These are phyloP conservation scores for Vachellia collinsii DNA, from an alignment of 306 rosid genomes.

Conservation along the genomic window DNA sequence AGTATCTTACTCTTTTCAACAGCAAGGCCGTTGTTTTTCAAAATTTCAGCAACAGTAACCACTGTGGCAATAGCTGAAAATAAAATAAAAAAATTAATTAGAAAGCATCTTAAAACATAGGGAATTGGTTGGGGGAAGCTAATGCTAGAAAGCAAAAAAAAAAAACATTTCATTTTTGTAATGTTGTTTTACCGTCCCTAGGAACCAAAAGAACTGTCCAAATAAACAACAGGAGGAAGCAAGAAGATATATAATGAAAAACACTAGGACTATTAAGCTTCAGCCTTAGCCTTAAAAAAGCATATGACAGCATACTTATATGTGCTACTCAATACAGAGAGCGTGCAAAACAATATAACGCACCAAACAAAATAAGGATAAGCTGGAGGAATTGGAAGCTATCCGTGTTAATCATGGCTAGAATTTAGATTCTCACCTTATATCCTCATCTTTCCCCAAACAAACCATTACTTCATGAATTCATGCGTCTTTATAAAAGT, in stretches of 20 bases:
- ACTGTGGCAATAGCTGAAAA: constrained; percentile 80
- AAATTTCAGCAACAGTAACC: constrained; percentile 77
- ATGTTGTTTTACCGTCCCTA: neutral
- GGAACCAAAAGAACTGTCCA: neutral
- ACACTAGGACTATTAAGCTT: neutral
- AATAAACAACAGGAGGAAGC: neutral
- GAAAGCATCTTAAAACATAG: neutral
- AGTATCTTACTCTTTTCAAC: constrained; percentile 69
- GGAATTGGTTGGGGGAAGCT: neutral
- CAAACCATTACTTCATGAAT: constrained; percentile 4
- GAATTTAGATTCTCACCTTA: neutral
- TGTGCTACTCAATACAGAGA: no score
- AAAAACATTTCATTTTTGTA: neutral
- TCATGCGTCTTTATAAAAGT: neutral
- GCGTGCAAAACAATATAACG: neutral
- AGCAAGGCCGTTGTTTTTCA: constrained; percentile 81
- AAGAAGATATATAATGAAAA: neutral
- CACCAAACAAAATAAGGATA: neutral
- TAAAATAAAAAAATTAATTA: constrained; percentile 22
- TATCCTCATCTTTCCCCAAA: neutral
- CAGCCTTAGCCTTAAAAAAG: neutral
- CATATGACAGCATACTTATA: neutral
- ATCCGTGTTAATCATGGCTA: constrained; percentile 17
- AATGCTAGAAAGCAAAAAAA: neutral
- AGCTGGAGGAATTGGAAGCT: neutral